phyloP scores from a whole-genome alignment of 2,329 filamentous ascomycete species.

The Chaetomium olivaceum region DNA sequence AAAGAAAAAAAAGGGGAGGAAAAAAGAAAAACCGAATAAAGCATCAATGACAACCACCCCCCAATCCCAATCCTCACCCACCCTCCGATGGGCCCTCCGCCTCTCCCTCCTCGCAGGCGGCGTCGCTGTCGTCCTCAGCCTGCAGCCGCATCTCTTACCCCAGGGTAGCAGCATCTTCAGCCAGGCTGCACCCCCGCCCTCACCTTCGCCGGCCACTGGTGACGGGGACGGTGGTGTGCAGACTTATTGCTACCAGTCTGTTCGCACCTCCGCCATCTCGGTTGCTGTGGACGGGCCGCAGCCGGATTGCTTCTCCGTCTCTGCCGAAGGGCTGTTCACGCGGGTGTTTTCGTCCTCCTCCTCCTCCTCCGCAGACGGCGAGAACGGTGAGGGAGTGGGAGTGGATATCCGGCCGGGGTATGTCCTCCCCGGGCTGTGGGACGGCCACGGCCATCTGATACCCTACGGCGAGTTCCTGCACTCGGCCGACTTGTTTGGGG shows the following conservation, averaged over 20 bases:
- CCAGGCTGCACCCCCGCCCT: background rate
- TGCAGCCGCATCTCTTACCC: slow-evolving; percentile 10
- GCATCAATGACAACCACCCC: background rate
- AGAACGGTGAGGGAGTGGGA: background rate
- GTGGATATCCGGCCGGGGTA: slow-evolving; percentile 44
- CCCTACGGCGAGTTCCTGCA: slow-evolving; percentile 67
- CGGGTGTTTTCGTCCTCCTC: slow-evolving; percentile 12
- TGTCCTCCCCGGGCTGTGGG: slow-evolving; percentile 68
- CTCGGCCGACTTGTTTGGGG: slow-evolving; percentile 64
- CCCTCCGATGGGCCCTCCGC: slow-evolving; percentile 22
- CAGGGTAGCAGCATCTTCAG: background rate
- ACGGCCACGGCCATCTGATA: slow-evolving; percentile 68
- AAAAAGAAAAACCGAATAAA: background rate
- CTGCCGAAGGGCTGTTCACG: slow-evolving; percentile 14
- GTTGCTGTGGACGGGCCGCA: too few relatives aligned
- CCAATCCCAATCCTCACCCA: slow-evolving; percentile 1
- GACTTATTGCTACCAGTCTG: slow-evolving; percentile 45
- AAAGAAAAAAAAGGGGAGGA: too few relatives aligned
- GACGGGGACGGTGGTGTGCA: background rate
- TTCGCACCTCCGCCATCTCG: slow-evolving; percentile 45
- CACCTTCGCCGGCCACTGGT: background rate
- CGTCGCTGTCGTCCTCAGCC: slow-evolving; percentile 25
- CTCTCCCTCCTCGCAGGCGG: slow-evolving; percentile 27
- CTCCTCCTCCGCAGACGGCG: background rate
- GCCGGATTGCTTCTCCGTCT: slow-evolving; percentile 27